Evolutionary conservation across 1,139 yeast species (phyloP), one percentile per base, ranked within the genome.

Genomic region (Yamadazyma mexicana): DNA sequence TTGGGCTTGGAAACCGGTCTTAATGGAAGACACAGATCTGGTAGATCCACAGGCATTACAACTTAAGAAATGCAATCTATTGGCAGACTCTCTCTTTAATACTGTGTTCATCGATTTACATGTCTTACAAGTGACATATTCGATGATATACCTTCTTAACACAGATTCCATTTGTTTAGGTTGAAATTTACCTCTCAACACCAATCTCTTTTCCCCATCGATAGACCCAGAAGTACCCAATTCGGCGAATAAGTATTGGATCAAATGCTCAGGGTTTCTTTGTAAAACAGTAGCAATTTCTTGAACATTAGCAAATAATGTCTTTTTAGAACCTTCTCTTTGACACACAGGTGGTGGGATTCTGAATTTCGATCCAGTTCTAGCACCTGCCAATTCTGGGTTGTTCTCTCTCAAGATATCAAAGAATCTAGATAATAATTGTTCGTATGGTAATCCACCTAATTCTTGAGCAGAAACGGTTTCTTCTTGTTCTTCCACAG

Each of bases 1-100:
- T 66, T 88, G 85, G 52, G 98, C 99, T 75, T 91, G 97, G 95
- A 88, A 92, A 83, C 99, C 99, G 40, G 97, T 87, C 81, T 94
- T 92, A 69, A 94, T 94, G 37, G 96, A 88, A 51, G 95, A 83
- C 45, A 92, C 99, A 37, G 98, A 89, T 73, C 97, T 84, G 42
- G 97, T 84, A 37, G 96, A 87, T 52, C 98, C 98, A 77, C 99
- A 92, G 42, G 96, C 88, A 62, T 91, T 91, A 77, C 99, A 92
- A 59, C 92, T 95, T 75, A 94, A 79, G 77, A 92, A 92, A 75
- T 87, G 95, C 71, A 92, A 80, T 76, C 99, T 87, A 75, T 91
- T 92, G 46, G 92, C 85, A 51, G 87, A 83, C 70, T 92, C 98
- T 72, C 96, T 89, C 77, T 85, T 87, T 64, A 92, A 79, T 54